Conservation (phyloP, 2,329 filamentous ascomycete genomes). For the Colletotrichum sublineola region DNA sequence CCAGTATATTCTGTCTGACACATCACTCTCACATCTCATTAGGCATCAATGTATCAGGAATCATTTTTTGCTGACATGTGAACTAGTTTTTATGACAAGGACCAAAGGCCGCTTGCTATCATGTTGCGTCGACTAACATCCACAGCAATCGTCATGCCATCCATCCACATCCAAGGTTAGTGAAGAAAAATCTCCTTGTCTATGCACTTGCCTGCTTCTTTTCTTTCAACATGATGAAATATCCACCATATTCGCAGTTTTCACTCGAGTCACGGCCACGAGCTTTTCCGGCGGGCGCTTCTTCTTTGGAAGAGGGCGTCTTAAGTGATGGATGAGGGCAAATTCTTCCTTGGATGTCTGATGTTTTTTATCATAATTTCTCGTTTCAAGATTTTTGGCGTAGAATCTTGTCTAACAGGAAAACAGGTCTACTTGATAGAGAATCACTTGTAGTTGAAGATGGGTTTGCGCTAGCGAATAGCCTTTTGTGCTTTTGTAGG, state of each 20-base stretch:
- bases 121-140: not conserved
- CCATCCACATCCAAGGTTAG: conserved; percentile 48
- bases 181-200: conserved; percentile 26
- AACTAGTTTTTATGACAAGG: not conserved
- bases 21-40: conserved; percentile 19
- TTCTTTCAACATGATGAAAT: conserved; percentile 73
- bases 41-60: not conserved
- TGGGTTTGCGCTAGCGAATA: no score
- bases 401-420: not conserved
- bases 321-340: conserved; percentile 74
- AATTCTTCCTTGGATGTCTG: conserved; percentile 84
- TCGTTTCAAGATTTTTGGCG: not conserved
- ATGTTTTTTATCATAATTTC: conserved; percentile 47
- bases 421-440: not conserved
- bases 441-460: not conserved
- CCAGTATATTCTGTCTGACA: conserved; percentile 88
- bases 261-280: conserved; percentile 78
- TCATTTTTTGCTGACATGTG: conserved; percentile 9
- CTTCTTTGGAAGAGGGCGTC: not conserved
- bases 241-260: conserved; percentile 88
- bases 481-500: not conserved
- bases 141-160: not conserved
- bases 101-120: not conserved
- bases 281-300: conserved; percentile 63
- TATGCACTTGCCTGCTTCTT: conserved; percentile 30